These are phyloP conservation scores for Penicillium sp. DNA, from an alignment of 2,329 filamentous ascomycete genomes.

Conservation along the genomic window DNA sequence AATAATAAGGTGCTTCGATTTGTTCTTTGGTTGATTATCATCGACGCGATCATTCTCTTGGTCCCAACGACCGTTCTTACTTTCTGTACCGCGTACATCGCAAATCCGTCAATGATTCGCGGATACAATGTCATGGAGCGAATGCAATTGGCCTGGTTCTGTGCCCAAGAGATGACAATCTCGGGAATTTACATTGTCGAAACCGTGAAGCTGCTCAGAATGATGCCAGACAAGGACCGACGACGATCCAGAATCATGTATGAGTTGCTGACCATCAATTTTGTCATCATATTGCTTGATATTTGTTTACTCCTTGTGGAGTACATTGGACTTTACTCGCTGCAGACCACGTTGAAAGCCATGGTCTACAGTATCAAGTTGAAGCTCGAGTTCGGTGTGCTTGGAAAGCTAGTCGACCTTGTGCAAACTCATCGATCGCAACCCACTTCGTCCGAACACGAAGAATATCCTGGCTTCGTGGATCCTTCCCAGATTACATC, in stretches of 20 bases:
- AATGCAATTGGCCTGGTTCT: slow-evolving; percentile 46
- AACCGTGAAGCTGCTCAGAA: slow-evolving; percentile 47
- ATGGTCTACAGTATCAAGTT: slow-evolving; percentile 52
- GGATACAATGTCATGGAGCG: slow-evolving; percentile 48
- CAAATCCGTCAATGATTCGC: slow-evolving; percentile 24
- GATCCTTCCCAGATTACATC: slow-evolving; percentile 40
- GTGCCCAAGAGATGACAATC: slow-evolving; percentile 48
- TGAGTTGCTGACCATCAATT: slow-evolving; percentile 51
- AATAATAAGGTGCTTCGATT: slow-evolving; percentile 49
- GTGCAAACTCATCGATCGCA: slow-evolving; percentile 35
- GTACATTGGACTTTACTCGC: slow-evolving; percentile 44
- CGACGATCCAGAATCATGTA: slow-evolving; percentile 46
- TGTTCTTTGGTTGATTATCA: slow-evolving; percentile 58
- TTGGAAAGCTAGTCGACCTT: slow-evolving; percentile 46
- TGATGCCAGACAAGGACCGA: slow-evolving; percentile 36
- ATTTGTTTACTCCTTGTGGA: slow-evolving; percentile 46
- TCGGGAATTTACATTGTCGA: slow-evolving; percentile 54
- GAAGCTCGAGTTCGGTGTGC: slow-evolving; percentile 52
- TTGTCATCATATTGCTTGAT: slow-evolving; percentile 50
- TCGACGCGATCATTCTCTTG: slow-evolving; percentile 55
- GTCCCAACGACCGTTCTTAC: slow-evolving; percentile 56
- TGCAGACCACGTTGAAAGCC: slow-evolving; percentile 49
- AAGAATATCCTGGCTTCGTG: slow-evolving; percentile 44
- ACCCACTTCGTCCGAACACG: slow-evolving; percentile 33
- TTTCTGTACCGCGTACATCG: slow-evolving; percentile 42